These are phyloP conservation scores for Protomyces pachydermus DNA, from an alignment of 1,139 yeast species.

Conservation along the genomic window DNA sequence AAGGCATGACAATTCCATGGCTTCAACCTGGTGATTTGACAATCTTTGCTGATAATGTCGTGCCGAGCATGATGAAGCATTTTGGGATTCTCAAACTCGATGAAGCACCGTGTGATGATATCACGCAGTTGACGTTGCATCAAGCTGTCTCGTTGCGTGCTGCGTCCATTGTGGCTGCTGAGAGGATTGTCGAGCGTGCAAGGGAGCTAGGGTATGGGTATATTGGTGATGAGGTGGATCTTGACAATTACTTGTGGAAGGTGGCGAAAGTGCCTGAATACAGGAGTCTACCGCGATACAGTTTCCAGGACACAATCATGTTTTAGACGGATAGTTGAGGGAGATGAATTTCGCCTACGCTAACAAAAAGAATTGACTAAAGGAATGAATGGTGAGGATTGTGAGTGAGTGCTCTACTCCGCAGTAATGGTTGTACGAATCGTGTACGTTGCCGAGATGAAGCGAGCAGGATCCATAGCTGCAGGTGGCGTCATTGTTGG, in stretches of 20 bases:
- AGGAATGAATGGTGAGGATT: neutral
- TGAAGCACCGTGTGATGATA: neutral
- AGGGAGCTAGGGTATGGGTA: neutral
- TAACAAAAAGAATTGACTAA: neutral
- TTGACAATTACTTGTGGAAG: constrained; percentile 23
- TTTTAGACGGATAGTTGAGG: neutral
- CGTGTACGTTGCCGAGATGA: neutral
- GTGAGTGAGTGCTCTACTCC: neutral
- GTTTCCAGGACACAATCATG: neutral
- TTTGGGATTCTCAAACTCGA: neutral
- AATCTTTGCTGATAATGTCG: constrained; percentile 14
- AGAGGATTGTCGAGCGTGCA: constrained; percentile 2
- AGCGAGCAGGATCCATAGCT: neutral
- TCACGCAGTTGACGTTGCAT: neutral
- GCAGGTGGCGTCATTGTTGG: neutral
- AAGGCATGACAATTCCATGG: constrained; percentile 5
- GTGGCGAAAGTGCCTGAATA: constrained; percentile 17
- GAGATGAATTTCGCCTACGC: no score
- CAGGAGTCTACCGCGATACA: constrained; percentile 12
- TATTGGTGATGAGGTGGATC: constrained; percentile 16
- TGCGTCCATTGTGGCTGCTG: constrained; percentile 16
- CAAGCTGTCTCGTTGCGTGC: constrained; percentile 18
- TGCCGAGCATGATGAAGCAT: constrained; percentile 23
- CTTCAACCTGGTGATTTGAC: constrained; percentile 11
- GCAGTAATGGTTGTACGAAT: neutral